These are phyloP conservation scores for Blumeria hordei DNA, from an alignment of 2,329 filamentous ascomycete genomes.

Conservation along the genomic window DNA sequence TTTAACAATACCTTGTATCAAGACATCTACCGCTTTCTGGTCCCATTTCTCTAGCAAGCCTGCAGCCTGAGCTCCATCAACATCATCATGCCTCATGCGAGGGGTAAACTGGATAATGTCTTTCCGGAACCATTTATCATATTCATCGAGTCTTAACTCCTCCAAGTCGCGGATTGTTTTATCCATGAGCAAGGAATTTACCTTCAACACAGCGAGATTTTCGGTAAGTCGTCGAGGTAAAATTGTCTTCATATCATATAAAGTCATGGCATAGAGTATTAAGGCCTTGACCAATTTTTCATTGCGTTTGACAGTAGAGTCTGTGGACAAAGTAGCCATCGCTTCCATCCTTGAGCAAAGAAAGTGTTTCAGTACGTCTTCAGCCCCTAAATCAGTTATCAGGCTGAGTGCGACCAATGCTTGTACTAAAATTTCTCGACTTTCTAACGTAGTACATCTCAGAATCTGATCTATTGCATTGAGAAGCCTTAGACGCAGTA, in stretches of 20 bases:
- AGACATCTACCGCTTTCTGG: slow-evolving; percentile 28
- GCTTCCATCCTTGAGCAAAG: slow-evolving; percentile 46
- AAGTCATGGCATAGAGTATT: slow-evolving; percentile 49
- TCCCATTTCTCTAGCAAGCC: slow-evolving; percentile 41
- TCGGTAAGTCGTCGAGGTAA: slow-evolving; percentile 50
- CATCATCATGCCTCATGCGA: slow-evolving; percentile 62
- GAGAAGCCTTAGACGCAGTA: slow-evolving; percentile 36
- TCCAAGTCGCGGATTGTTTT: slow-evolving; percentile 37
- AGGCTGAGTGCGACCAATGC: slow-evolving; percentile 64
- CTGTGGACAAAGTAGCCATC: slow-evolving; percentile 28
- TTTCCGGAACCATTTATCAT: slow-evolving; percentile 56
- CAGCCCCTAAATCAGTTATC: slow-evolving; percentile 53
- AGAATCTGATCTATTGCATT: slow-evolving; percentile 46
- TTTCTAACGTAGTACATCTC: slow-evolving; percentile 20
- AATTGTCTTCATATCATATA: slow-evolving; percentile 53
- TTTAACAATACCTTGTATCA: slow-evolving; percentile 36
- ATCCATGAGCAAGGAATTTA: slow-evolving; percentile 48
- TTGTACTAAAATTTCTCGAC: slow-evolving; percentile 32
- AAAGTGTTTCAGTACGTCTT: slow-evolving; percentile 59
- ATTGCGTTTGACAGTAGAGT: slow-evolving; percentile 18
- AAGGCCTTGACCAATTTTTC: slow-evolving; percentile 35
- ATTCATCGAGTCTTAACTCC: slow-evolving; percentile 52
- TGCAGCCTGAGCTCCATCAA: slow-evolving; percentile 33
- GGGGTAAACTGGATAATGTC: slow-evolving; percentile 71
- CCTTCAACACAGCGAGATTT: slow-evolving; percentile 43